Evolutionary conservation across 2,329 filamentous ascomycete species (phyloP).

Genomic region (Bipolaris cookei): DNA sequence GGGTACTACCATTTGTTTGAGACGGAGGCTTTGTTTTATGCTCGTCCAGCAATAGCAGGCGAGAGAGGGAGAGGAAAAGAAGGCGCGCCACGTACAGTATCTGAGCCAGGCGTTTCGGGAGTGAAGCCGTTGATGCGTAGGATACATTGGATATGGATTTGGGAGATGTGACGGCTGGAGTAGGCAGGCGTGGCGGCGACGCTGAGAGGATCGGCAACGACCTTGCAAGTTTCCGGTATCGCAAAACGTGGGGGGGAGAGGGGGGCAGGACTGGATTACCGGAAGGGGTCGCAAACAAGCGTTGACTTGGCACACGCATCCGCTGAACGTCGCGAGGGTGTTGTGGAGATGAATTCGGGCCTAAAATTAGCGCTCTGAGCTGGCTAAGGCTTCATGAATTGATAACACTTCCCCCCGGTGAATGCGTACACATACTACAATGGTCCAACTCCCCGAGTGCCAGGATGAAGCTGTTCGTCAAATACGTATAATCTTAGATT

Average conservation of each 20-base stretch:
- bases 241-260: neutral
- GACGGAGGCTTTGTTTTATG: neutral
- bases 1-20: neutral
- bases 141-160: neutral
- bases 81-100: neutral
- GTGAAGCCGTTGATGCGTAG: neutral
- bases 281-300: slow-evolving; percentile 1
- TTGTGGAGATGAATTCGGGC: neutral
- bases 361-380: neutral
- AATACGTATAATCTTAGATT: too few relatives aligned
- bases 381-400: too few relatives aligned
- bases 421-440: too few relatives aligned
- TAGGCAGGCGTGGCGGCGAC: neutral
- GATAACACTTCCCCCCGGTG: too few relatives aligned
- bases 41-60: neutral
- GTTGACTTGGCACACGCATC: slow-evolving; percentile 2
- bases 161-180: too few relatives aligned
- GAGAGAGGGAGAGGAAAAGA: neutral
- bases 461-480: too few relatives aligned
- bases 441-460: too few relatives aligned
- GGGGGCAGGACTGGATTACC: neutral
- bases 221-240: neutral
- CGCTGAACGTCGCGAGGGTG: neutral
- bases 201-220: neutral
- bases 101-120: neutral